Conservation (phyloP, 805 yeast species). For the Candida saitoana region DNA sequence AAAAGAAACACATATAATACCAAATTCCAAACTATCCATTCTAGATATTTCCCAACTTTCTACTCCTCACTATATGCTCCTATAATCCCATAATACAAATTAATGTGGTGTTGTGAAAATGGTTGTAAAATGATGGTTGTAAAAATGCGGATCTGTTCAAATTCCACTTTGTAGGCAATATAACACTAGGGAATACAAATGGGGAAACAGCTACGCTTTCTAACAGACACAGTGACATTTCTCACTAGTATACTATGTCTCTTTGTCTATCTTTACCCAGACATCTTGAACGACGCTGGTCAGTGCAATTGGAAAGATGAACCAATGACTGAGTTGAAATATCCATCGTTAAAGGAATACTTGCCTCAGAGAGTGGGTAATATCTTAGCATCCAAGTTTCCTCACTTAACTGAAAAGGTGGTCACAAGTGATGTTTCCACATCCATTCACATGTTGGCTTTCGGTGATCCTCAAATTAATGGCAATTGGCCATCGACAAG, state of each 20-base stretch:
- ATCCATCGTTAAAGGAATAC: slow-evolving; percentile 6
- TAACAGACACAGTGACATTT: slow-evolving; percentile 5
- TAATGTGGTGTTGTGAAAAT: too few species aligned
- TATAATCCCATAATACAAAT: too few species aligned
- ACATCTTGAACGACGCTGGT: slow-evolving; percentile 40
- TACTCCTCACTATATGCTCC: too few species aligned
- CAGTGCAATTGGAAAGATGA: slow-evolving; percentile 56
- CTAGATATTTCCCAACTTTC: too few species aligned
- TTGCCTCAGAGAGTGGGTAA: slow-evolving; percentile 13
- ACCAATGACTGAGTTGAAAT: slow-evolving; percentile 6
- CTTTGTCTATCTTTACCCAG: slow-evolving; percentile 76
- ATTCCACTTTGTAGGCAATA: too few species aligned
- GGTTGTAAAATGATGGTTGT: background rate
- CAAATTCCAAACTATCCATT: too few species aligned
- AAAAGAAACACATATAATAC: too few species aligned
- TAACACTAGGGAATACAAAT: too few species aligned
- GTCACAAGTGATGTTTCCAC: slow-evolving; percentile 19
- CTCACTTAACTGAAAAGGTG: slow-evolving; percentile 8
- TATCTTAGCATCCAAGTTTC: slow-evolving; percentile 17
- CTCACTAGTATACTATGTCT: slow-evolving; percentile 49
- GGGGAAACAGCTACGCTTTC: background rate
- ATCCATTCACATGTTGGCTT: slow-evolving; percentile 66
- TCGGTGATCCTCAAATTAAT: slow-evolving; percentile 97
- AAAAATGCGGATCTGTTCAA: too few species aligned
- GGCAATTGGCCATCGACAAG: slow-evolving; percentile 76